Conservation (phyloP, 192 early-diverging fungal species). For the Linnemannia elongata region DNA sequence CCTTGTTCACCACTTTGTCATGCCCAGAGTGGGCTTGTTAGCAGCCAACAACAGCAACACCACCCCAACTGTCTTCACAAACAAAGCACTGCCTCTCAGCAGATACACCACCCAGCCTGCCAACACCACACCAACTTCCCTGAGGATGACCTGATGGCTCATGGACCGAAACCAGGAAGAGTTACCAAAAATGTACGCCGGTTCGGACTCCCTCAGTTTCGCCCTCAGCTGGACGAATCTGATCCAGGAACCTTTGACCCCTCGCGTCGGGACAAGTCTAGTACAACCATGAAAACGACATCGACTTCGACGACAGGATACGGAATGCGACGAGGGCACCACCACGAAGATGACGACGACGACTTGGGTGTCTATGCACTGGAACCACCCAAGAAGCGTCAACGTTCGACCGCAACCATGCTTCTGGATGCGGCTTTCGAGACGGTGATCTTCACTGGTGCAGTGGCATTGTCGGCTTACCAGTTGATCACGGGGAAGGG, state of each 20-base stretch:
- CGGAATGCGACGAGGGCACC: constrained; percentile 21
- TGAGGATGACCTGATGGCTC: neutral
- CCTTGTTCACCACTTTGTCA: constrained; percentile 44
- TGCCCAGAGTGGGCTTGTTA: constrained; percentile 1
- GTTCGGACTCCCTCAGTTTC: constrained; percentile 35
- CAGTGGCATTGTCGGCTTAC: constrained; percentile 52
- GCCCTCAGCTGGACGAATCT: constrained; percentile 30
- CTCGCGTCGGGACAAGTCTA: neutral
- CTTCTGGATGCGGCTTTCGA: constrained; percentile 49
- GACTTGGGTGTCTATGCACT: constrained; percentile 11
- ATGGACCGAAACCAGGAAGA: constrained; percentile 27
- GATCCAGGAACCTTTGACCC: constrained; percentile 6
- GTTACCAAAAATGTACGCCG: constrained; percentile 41
- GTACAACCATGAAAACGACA: constrained; percentile 1
- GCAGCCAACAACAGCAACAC: constrained; percentile 3
- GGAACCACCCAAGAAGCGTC: constrained; percentile 52
- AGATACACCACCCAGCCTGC: constrained; percentile 28
- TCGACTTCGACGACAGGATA: constrained; percentile 37
- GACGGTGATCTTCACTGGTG: constrained; percentile 58
- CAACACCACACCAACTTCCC: constrained; percentile 11
- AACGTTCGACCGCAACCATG: constrained; percentile 39
- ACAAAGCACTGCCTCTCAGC: constrained; percentile 8
- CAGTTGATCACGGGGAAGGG: constrained; percentile 49
- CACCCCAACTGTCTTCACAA: constrained; percentile 27
- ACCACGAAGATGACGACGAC: constrained; percentile 12